Evolutionary conservation across 108 stramenopile species (phyloP).

Genomic region (Parietichytrium sp.): DNA sequence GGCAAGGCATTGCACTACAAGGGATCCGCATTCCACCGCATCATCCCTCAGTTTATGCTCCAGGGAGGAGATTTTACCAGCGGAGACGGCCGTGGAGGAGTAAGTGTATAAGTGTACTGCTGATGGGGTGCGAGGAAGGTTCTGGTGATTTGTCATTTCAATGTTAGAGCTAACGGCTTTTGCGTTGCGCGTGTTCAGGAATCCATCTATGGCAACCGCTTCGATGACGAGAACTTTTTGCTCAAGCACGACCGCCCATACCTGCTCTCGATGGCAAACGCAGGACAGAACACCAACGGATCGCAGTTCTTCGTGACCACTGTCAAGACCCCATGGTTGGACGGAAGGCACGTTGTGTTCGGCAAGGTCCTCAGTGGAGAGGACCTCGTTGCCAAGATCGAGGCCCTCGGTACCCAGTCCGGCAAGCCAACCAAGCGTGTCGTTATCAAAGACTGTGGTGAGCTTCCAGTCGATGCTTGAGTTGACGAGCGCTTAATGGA

Average conservation of each 20-base stretch:
- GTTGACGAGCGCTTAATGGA: too few relatives aligned
- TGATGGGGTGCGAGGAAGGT: too few relatives aligned
- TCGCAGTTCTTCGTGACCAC: constrained; percentile 86
- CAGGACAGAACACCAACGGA: constrained; percentile 84
- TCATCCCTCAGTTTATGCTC: constrained; percentile 90
- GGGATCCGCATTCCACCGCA: constrained; percentile 82
- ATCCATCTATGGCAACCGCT: constrained; percentile 78
- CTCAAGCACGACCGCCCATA: constrained; percentile 82
- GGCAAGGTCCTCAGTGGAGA: constrained; percentile 57
- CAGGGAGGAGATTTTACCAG: constrained; percentile 72
- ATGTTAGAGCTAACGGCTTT: too few relatives aligned
- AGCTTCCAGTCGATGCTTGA: too few relatives aligned
- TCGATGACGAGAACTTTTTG: constrained; percentile 90
- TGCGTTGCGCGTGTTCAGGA: too few relatives aligned
- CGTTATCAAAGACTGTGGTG: constrained; percentile 26
- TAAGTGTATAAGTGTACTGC: constrained; percentile 63
- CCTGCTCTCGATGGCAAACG: constrained; percentile 92
- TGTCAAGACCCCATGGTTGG: constrained; percentile 84
- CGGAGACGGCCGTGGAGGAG: constrained; percentile 84
- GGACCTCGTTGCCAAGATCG: constrained; percentile 35
- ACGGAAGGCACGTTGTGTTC: constrained; percentile 89
- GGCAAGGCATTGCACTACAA: constrained; percentile 78
- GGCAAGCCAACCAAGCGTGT: not conserved
- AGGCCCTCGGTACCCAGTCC: not conserved
- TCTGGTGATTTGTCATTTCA: too few relatives aligned